Evolutionary conservation across 345 rosid genomes (phyloP).

Genomic region (Cardamine resedifolia): DNA sequence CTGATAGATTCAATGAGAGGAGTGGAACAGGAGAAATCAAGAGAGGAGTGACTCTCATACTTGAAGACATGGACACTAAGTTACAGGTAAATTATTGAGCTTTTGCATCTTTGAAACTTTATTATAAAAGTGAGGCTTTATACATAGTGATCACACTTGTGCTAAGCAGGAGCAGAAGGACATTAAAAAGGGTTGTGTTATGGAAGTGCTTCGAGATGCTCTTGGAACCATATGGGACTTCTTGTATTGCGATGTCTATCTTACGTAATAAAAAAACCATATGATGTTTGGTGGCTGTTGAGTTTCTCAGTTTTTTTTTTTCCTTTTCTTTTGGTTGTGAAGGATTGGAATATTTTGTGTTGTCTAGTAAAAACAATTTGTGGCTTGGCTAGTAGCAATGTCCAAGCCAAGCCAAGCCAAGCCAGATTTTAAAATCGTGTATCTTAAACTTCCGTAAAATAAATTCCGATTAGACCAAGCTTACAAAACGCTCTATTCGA

Average conservation of each 20-base stretch:
- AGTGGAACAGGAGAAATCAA: conserved; percentile 41
- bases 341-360: no score
- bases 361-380: no score
- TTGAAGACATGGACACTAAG: conserved; percentile 50
- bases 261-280: background rate
- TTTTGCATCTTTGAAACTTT: background rate
- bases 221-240: conserved; percentile 32
- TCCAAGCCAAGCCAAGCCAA: background rate
- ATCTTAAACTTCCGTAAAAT: no score
- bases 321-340: no score
- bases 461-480: no score
- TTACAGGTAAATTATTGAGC: conserved; percentile 16
- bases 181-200: background rate
- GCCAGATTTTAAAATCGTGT: no score
- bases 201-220: conserved; percentile 22
- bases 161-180: conserved; percentile 15
- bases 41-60: conserved; percentile 43
- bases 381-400: background rate
- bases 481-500: no score
- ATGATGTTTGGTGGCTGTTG: background rate
- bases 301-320: background rate
- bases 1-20: conserved; percentile 57
- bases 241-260: background rate
- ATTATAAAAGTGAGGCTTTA: conserved; percentile 1
- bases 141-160: background rate